Percentiles rank a stretch among this genome's conserved stretches.
Conservation (phyloP, 2,329 filamentous ascomycete genomes). For the Ophiostoma australiae region DNA sequence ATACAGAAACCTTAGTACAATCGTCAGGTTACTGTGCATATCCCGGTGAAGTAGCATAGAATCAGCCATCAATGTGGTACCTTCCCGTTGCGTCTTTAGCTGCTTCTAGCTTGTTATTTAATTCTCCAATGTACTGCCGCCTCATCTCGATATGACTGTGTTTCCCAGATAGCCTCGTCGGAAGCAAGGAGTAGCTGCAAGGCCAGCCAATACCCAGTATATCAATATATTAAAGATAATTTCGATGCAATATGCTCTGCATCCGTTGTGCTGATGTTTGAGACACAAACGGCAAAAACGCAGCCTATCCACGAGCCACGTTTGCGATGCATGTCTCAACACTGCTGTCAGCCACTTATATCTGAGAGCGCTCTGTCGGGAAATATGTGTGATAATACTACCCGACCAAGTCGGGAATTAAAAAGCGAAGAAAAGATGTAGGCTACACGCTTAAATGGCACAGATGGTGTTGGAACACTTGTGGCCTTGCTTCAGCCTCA, state of each 20-base stretch:
- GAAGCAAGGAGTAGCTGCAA: neutral
- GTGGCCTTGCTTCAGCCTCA: constrained; percentile 1
- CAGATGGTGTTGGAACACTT: neutral
- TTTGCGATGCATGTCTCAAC: neutral
- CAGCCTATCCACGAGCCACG: neutral
- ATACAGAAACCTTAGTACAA: neutral
- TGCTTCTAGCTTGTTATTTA: neutral
- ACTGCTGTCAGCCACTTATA: neutral
- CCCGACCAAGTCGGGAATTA: neutral
- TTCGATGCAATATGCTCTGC: neutral
- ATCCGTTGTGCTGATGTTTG: neutral
- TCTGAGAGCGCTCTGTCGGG: neutral
- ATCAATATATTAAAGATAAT: too few relatives aligned
- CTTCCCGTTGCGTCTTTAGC: neutral
- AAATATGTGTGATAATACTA: neutral
- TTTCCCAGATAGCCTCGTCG: neutral
- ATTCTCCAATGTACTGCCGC: neutral
- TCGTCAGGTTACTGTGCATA: neutral
- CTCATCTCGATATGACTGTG: neutral
- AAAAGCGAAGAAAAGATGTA: neutral
- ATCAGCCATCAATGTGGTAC: neutral
- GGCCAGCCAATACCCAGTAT: too few relatives aligned
- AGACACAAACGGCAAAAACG: neutral
- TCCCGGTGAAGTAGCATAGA: neutral
- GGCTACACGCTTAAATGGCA: neutral